A percentile compares a stretch with the other conserved stretches of the same genome.
phyloP scores from a whole-genome alignment of 768 basidiomycete species.

The Pulveroboletus sp. region DNA sequence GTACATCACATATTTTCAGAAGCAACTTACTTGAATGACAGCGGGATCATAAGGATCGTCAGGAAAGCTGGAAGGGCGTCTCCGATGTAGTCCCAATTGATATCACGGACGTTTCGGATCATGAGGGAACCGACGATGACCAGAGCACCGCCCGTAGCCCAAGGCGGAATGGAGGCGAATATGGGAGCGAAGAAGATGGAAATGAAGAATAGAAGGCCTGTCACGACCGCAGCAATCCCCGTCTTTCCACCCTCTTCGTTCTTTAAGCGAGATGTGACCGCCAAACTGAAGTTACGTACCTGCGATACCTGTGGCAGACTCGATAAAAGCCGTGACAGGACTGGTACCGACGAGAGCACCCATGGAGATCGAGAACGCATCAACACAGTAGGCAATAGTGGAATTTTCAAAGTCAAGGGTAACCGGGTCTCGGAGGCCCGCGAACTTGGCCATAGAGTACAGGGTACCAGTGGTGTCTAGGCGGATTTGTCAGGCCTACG shows the following conservation, averaged over 20 bases:
- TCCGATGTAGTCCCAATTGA: slow-evolving; percentile 89
- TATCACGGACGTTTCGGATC: slow-evolving; percentile 82
- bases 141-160: slow-evolving; percentile 86
- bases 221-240: slow-evolving; percentile 73
- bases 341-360: slow-evolving; percentile 78
- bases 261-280: slow-evolving; percentile 4
- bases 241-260: slow-evolving; percentile 80
- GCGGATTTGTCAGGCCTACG: background rate
- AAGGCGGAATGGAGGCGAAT: slow-evolving; percentile 82
- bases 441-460: slow-evolving; percentile 90
- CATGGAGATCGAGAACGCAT: slow-evolving; percentile 79
- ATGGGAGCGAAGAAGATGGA: slow-evolving; percentile 87
- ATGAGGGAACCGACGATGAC: slow-evolving; percentile 86
- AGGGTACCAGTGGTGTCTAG: slow-evolving; percentile 62
- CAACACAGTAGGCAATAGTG: slow-evolving; percentile 78
- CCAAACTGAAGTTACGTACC: slow-evolving; percentile 37
- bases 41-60: slow-evolving; percentile 74
- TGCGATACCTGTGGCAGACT: slow-evolving; percentile 78
- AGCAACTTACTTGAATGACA: slow-evolving; percentile 66
- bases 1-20: background rate
- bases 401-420: slow-evolving; percentile 87
- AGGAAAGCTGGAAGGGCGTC: slow-evolving; percentile 88
- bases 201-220: slow-evolving; percentile 75
- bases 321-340: slow-evolving; percentile 81
- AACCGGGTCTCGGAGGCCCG: slow-evolving; percentile 80